These are phyloP conservation scores for Tylopilus balloui DNA, from an alignment of 768 basidiomycete genomes.

Conservation along the genomic window DNA sequence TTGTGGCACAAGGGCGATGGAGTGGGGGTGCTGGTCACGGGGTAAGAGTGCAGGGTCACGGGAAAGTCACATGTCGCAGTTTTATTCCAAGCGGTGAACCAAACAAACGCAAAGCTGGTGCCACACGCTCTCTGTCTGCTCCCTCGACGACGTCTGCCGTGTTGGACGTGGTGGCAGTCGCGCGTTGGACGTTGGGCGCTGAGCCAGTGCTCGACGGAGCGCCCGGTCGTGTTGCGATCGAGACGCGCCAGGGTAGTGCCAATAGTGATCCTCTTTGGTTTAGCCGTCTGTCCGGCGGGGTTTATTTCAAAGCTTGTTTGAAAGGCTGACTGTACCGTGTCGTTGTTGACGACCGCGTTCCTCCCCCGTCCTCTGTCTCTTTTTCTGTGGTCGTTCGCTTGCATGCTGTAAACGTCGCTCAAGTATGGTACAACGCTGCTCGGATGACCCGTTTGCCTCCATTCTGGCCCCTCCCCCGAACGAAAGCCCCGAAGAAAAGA, in stretches of 20 bases:
- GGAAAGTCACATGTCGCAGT: slow-evolving; percentile 37
- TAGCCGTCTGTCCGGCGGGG: neutral
- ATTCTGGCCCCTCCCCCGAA: slow-evolving; percentile 60
- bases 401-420: neutral
- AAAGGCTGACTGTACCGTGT: neutral
- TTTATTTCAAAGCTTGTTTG: neutral
- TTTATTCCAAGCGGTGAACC: slow-evolving; percentile 29
- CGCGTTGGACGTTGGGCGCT: no score
- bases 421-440: slow-evolving; percentile 30
- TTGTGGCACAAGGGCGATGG: slow-evolving; percentile 8
- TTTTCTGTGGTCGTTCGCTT: neutral
- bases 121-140: no score
- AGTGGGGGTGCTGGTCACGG: slow-evolving; percentile 39
- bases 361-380: no score
- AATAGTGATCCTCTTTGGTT: neutral
- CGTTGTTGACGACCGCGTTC: neutral
- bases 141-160: no score
- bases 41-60: slow-evolving; percentile 39
- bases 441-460: slow-evolving; percentile 59
- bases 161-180: no score
- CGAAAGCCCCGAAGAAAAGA: slow-evolving; percentile 56
- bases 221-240: no score
- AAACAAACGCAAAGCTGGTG: slow-evolving; percentile 32
- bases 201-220: no score
- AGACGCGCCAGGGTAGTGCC: no score